These are phyloP conservation scores for Pouteria glomerata DNA, from an alignment of 148 eudicot genomes.

Conservation along the genomic window DNA sequence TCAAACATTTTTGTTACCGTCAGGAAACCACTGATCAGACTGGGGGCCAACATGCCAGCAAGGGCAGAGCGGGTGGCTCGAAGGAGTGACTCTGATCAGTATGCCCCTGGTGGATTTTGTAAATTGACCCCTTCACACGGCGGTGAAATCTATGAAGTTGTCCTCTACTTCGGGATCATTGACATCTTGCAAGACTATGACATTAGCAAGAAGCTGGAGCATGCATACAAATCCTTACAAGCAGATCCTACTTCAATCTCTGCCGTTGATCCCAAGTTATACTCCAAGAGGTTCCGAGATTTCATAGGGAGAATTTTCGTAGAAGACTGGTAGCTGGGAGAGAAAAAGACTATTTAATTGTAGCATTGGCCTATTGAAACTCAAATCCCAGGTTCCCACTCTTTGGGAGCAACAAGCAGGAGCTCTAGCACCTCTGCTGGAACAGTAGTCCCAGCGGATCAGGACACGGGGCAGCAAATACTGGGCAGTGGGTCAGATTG, in stretches of 20 bases:
- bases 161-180: constrained; percentile 75
- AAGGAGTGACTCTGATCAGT: constrained; percentile 72
- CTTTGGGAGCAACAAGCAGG: neutral
- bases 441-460: neutral
- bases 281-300: constrained; percentile 72
- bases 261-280: constrained; percentile 79
- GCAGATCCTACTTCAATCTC: constrained; percentile 76
- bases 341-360: neutral
- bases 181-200: constrained; percentile 84
- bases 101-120: constrained; percentile 48
- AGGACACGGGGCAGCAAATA: neutral
- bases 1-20: neutral
- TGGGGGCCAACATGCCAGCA: constrained; percentile 93
- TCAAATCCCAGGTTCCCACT: neutral
- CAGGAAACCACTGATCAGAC: constrained; percentile 76
- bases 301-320: constrained; percentile 68
- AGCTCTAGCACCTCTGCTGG: neutral
- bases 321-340: constrained; percentile 43
- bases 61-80: constrained; percentile 68
- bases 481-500: neutral
- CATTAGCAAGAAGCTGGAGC: constrained; percentile 75
- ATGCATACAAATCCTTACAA: constrained; percentile 79
- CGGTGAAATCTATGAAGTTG: constrained; percentile 59
- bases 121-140: constrained; percentile 40
- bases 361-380: constrained; percentile 15